Percentiles rank a stretch among this genome's conserved stretches.
Conservation (phyloP, 73 alveolate species). For the Paramecium primaurelia region DNA sequence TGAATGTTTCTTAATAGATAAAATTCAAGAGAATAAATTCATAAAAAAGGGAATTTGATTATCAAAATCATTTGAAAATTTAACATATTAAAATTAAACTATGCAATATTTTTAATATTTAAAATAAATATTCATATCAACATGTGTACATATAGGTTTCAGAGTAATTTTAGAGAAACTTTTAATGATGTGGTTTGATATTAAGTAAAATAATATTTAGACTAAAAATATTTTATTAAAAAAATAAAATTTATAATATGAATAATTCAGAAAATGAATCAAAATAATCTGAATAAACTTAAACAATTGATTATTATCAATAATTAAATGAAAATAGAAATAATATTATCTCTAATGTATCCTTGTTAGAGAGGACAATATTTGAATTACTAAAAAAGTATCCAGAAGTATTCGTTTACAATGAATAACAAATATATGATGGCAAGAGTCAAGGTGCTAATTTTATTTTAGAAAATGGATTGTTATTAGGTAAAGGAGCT, state of each 20-base stretch:
- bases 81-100: too few relatives aligned
- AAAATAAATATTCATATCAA: too few relatives aligned
- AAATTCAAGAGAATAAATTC: too few relatives aligned
- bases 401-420: neutral
- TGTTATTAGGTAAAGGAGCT: neutral
- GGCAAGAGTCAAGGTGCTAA: neutral
- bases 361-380: neutral
- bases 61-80: too few relatives aligned
- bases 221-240: too few relatives aligned
- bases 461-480: neutral
- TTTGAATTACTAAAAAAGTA: neutral
- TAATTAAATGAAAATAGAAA: neutral
- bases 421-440: neutral
- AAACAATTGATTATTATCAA: neutral
- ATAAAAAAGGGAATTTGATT: too few relatives aligned
- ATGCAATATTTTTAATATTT: too few relatives aligned
- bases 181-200: too few relatives aligned
- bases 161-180: too few relatives aligned
- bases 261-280: neutral
- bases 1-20: too few relatives aligned
- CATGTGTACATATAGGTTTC: too few relatives aligned
- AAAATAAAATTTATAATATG: neutral
- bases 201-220: too few relatives aligned
- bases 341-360: neutral
- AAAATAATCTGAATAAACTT: neutral